These are phyloP conservation scores for Candida suzukii DNA, from an alignment of 805 yeast species.

Conservation along the genomic window DNA sequence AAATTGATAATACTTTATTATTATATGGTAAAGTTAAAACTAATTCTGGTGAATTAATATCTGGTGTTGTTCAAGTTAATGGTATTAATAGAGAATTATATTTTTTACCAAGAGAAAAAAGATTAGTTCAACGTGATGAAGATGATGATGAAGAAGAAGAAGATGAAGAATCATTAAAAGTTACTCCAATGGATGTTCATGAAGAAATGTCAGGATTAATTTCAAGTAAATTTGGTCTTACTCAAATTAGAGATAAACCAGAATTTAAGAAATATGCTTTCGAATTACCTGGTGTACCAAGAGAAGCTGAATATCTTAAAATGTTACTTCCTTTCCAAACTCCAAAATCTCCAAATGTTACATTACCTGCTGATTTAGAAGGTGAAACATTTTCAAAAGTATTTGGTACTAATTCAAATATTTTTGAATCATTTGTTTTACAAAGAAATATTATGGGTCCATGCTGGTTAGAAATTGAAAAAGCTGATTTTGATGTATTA, in stretches of 20 bases:
- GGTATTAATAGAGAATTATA: constrained; percentile 66
- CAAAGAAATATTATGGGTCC: constrained; percentile 93
- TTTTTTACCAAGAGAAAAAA: constrained; percentile 59
- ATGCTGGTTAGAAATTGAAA: constrained; percentile 80
- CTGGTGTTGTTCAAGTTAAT: constrained; percentile 70
- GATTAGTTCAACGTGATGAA: constrained; percentile 14
- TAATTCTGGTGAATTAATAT: constrained; percentile 49
- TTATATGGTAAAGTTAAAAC: constrained; percentile 78
- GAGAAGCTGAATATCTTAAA: constrained; percentile 72
- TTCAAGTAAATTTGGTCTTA: constrained; percentile 54
- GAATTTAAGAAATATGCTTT: constrained; percentile 79
- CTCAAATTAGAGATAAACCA: constrained; percentile 60
- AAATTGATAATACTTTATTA: constrained; percentile 59
- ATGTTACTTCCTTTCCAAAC: constrained; percentile 70
- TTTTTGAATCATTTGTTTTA: constrained; percentile 82
- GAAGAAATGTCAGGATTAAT: constrained; percentile 69
- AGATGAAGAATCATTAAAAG: constrained; percentile 18
- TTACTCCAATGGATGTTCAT: constrained; percentile 59
- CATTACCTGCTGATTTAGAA: constrained; percentile 53
- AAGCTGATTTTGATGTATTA: constrained; percentile 51
- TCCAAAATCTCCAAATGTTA: constrained; percentile 40
- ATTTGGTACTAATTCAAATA: constrained; percentile 66
- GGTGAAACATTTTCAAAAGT: constrained; percentile 75
- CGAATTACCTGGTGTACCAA: constrained; percentile 75
- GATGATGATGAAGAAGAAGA: constrained; percentile 29